phyloP scores from a whole-genome alignment of 1,284 basidiomycete genomes.

The Fomitiporia mediterranea region DNA sequence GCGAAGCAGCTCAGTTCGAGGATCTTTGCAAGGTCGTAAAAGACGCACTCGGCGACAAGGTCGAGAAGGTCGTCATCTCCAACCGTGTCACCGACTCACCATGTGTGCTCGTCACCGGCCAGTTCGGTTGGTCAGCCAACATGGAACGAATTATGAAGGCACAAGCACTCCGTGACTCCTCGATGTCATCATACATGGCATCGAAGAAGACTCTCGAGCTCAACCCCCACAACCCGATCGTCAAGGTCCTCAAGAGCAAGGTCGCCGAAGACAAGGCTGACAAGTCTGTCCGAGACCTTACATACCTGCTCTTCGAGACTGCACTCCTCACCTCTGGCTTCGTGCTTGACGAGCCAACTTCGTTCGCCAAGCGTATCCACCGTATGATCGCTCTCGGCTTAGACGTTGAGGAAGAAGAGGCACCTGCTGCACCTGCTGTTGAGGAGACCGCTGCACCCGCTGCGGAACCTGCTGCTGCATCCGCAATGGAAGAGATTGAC shows the following conservation, averaged over 20 bases:
- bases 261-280: conserved; percentile 96
- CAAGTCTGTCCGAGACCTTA: conserved; percentile 97
- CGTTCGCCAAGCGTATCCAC: conserved; percentile 95
- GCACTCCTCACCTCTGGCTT: conserved; percentile 93
- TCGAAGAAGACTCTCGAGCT: conserved; percentile 99
- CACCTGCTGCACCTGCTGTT: conserved; percentile 30
- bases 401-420: conserved; percentile 75
- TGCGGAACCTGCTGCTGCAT: conserved; percentile 46
- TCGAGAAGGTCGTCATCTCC: conserved; percentile 98
- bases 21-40: conserved; percentile 95
- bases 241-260: conserved; percentile 95
- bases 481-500: conserved; percentile 85
- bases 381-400: conserved; percentile 93
- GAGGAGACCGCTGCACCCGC: conserved; percentile 44
- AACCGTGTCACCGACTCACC: conserved; percentile 97
- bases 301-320: conserved; percentile 95
- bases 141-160: conserved; percentile 99
- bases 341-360: conserved; percentile 91
- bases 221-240: conserved; percentile 91
- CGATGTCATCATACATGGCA: conserved; percentile 99
- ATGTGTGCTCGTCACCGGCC: conserved; percentile 95
- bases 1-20: conserved; percentile 80
- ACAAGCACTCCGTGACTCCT: conserved; percentile 96
- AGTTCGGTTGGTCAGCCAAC: conserved; percentile 99
- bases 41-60: conserved; percentile 98